Percentiles rank a stretch among this genome's conserved stretches.
Conservation (phyloP, 2,329 filamentous ascomycete species). For the Pyrenochaeta sp. region DNA sequence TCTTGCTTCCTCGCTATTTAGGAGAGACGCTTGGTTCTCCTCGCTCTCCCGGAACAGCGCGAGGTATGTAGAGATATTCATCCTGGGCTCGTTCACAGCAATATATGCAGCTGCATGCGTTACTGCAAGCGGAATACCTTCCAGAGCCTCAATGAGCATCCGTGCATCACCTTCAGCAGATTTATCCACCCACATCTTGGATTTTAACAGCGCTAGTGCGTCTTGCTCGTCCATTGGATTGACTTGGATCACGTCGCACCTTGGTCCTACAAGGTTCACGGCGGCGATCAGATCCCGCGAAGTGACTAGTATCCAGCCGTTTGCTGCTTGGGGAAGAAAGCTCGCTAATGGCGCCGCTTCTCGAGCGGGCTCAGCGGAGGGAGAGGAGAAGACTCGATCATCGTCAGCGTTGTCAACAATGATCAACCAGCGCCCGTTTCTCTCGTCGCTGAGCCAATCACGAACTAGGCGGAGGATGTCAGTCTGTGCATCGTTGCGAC, state of each 20-base stretch:
- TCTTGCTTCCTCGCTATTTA: conserved; percentile 32
- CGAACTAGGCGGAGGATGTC: conserved; percentile 19
- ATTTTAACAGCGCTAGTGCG: conserved; percentile 28
- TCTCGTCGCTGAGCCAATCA: conserved; percentile 17
- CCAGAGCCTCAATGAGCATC: conserved; percentile 30
- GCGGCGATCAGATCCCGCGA: conserved; percentile 25
- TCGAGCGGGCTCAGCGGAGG: not conserved
- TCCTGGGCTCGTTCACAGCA: conserved; percentile 5
- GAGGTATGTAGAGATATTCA: conserved; percentile 8
- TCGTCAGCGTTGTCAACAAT: conserved; percentile 27
- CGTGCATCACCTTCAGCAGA: conserved; percentile 5
- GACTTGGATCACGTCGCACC: conserved; percentile 22
- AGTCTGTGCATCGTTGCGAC: conserved; percentile 14
- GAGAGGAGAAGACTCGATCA: conserved; percentile 11
- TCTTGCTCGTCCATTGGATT: conserved; percentile 29
- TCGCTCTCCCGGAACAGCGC: conserved; percentile 39
- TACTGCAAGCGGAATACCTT: conserved; percentile 26
- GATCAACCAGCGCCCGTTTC: conserved; percentile 23
- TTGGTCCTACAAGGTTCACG: conserved; percentile 17
- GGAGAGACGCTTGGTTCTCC: conserved; percentile 24
- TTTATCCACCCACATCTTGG: conserved; percentile 19
- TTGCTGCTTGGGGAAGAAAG: conserved; percentile 17
- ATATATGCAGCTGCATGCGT: conserved; percentile 11
- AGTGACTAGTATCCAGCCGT: conserved; percentile 22
- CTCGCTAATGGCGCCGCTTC: conserved; percentile 2